These are phyloP conservation scores for Leccinum subgranulosum DNA, from an alignment of 768 basidiomycete species.

Conservation along the genomic window DNA sequence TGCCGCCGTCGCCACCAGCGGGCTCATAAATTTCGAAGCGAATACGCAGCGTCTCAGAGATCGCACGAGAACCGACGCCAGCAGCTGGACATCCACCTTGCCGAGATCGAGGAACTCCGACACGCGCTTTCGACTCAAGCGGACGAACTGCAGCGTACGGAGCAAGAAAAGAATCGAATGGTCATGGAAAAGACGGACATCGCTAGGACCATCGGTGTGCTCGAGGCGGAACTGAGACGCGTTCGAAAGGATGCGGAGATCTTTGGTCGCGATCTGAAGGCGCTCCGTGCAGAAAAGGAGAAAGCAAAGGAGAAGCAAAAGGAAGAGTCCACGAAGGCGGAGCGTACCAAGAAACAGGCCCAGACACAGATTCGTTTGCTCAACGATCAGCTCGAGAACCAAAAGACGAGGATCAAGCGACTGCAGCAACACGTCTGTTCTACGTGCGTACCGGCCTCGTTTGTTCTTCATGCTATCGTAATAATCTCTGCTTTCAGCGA, in stretches of 20 bases:
- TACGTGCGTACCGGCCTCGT: slow-evolving; percentile 40
- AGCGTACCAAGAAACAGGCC: slow-evolving; percentile 64
- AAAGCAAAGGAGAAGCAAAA: slow-evolving; percentile 49
- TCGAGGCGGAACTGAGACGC: slow-evolving; percentile 73
- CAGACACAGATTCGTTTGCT: slow-evolving; percentile 63
- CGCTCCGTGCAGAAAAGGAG: slow-evolving; percentile 65
- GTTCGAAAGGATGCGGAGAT: slow-evolving; percentile 74
- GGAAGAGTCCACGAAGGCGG: slow-evolving; percentile 53
- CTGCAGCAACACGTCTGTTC: slow-evolving; percentile 57
- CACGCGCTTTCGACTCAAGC: slow-evolving; percentile 59
- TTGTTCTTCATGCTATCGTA: neutral
- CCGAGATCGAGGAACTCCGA: slow-evolving; percentile 77
- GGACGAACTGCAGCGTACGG: slow-evolving; percentile 58
- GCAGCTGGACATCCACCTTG: slow-evolving; percentile 66
- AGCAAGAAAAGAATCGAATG: slow-evolving; percentile 62
- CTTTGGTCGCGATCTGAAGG: slow-evolving; percentile 75
- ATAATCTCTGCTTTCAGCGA: slow-evolving; percentile 33
- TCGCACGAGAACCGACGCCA: slow-evolving; percentile 71
- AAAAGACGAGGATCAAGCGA: slow-evolving; percentile 39
- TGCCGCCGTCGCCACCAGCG: slow-evolving; percentile 36
- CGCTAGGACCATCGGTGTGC: slow-evolving; percentile 56
- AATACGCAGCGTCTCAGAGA: slow-evolving; percentile 57
- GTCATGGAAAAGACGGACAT: slow-evolving; percentile 63
- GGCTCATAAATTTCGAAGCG: slow-evolving; percentile 58
- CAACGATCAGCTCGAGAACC: slow-evolving; percentile 60